Base-by-base conservation (phyloP, 2,329 filamentous ascomycete genomes). In the Pseudocercospora macadamiae region DNA sequence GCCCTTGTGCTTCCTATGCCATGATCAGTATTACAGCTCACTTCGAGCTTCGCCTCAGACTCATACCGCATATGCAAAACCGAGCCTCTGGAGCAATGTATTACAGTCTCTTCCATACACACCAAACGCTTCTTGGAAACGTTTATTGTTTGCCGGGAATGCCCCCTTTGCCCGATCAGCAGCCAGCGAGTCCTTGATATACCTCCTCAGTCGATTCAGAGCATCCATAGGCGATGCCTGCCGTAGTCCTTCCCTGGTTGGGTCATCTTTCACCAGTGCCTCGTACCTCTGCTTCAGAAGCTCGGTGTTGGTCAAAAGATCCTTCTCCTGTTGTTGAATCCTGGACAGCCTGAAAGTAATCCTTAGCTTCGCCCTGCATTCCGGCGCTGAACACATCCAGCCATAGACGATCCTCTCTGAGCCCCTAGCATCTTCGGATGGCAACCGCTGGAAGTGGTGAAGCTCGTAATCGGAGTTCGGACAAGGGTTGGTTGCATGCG, bases 51-150 rank as follows among this genome's bases (percentile, higher is more conserved):
- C 47, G 4, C 2, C 9, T 26, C 3, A 34, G 9, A 2, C 9
- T 4, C 68, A 63, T 65, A 71, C 69, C 54, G 39, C 61, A 44
- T 72, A 74, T 23, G 68, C 75, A 66, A 89, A 90, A 1, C 83
- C 85, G 30, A 89, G 69, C 45, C 79, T 81, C 55, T 80, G 75
- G 16, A 90, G 74, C 25, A 90, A 70, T 9, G 79, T 75, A 63
- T 80, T 78, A 69, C 86, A 89, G 49, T 87, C 84, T 39, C 80
- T 75, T 14, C 71, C 70, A 28, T 62, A 56, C 5, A 65, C 6
- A 8, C 85, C 86, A 70, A 89, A 88, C 1, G 82, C 82, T 61
- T 84, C 78, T 66, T 84, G 77, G 64, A 88, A 90, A 57, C 83
- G 82, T 69, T 87, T 86, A 68, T 90, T 89, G 14, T 80, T 72